These are phyloP conservation scores for Gymnopilus dilepis DNA, from an alignment of 768 basidiomycete species.

Conservation along the genomic window DNA sequence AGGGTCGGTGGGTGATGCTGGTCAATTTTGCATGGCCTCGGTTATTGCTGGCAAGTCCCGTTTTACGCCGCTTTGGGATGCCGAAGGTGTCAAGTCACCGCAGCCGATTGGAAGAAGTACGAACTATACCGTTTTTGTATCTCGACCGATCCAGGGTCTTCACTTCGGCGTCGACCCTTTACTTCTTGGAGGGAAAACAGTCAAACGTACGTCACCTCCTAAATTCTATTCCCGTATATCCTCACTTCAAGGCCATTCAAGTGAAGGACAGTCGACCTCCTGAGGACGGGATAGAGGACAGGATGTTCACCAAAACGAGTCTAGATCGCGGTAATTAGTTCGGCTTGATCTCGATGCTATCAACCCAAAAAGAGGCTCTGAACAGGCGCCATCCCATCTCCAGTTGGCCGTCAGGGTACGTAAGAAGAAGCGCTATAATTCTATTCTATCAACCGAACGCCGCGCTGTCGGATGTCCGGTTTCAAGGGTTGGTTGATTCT, in stretches of 20 bases:
- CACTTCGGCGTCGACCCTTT: conserved; percentile 1
- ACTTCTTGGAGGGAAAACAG: neutral
- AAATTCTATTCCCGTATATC: conserved; percentile 2
- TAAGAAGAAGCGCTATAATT: conserved; percentile 9
- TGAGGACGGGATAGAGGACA: neutral
- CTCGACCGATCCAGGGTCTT: conserved; percentile 2
- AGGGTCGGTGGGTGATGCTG: neutral
- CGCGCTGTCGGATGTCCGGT: conserved; percentile 5
- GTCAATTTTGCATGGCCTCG: neutral
- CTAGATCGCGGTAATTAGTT: conserved; percentile 7
- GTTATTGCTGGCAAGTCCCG: neutral
- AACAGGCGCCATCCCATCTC: conserved; percentile 8
- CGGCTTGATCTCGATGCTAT: conserved; percentile 5
- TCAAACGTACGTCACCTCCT: conserved; percentile 5
- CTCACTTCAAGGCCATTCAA: neutral
- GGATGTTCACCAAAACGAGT: neutral
- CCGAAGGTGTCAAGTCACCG: conserved; percentile 6
- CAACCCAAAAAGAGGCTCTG: conserved; percentile 8
- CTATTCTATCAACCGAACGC: conserved; percentile 5
- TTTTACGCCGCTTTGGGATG: neutral
- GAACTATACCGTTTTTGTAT: neutral
- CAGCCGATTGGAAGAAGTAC: conserved; percentile 2
- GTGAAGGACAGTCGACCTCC: neutral
- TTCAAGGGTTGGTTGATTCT: conserved; percentile 4
- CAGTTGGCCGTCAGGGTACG: conserved; percentile 1